Evolutionary conservation across 192 early-diverging fungal genomes (phyloP).

Genomic region (Rhizoclosmatium globosum): DNA sequence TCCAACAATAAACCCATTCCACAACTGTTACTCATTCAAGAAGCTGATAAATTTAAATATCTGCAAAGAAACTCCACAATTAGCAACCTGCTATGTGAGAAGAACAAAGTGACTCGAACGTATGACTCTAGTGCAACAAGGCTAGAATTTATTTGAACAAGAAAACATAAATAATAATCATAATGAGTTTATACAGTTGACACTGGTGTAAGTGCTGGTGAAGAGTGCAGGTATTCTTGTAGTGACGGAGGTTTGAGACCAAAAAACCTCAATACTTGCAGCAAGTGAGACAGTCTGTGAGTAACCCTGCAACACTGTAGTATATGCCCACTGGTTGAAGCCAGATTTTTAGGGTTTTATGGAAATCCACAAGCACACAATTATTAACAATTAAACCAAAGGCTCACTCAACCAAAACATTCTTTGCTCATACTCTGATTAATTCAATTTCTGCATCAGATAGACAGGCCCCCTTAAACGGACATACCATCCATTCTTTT

Average conservation of each 20-base stretch:
- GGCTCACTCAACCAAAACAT: conserved; percentile 29
- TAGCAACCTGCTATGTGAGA: too few relatives aligned
- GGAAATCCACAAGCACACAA: conserved; percentile 35
- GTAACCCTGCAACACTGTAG: conserved; percentile 29
- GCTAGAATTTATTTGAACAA: too few relatives aligned
- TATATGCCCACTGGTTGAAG: conserved; percentile 38
- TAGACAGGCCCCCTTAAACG: conserved; percentile 12
- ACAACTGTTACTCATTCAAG: too few relatives aligned
- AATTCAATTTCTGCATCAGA: conserved; percentile 16
- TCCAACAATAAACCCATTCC: too few relatives aligned
- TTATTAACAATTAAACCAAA: conserved; percentile 21
- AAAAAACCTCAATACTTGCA: conserved; percentile 1
- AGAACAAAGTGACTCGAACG: too few relatives aligned
- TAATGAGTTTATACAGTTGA: too few relatives aligned
- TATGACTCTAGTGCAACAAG: too few relatives aligned
- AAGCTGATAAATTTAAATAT: too few relatives aligned
- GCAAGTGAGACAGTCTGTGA: conserved; percentile 25
- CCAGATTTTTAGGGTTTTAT: conserved; percentile 34
- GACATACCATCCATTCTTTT: conserved; percentile 11
- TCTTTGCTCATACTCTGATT: conserved; percentile 30
- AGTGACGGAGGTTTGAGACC: neutral
- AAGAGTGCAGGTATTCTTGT: conserved; percentile 11
- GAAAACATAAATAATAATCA: too few relatives aligned
- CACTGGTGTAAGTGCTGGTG: too few relatives aligned
- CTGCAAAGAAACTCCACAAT: too few relatives aligned